Evolutionary conservation across 345 rosid genomes (phyloP).

Genomic region (Bruguiera gymnorhiza): DNA sequence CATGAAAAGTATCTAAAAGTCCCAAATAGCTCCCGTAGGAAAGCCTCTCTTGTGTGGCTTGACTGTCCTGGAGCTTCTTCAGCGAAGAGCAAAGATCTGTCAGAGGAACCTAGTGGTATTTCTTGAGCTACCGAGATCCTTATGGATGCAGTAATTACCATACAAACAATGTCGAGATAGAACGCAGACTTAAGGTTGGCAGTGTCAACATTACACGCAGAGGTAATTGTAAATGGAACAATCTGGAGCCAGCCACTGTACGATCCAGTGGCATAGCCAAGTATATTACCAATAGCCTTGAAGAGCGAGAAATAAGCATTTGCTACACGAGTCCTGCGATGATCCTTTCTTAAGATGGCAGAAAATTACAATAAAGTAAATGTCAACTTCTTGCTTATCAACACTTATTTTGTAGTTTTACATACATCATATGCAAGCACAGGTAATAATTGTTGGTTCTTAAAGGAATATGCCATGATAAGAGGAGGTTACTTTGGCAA

Average conservation of each 20-base stretch:
- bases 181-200: conserved; percentile 97
- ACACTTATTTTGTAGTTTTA: conserved; percentile 1
- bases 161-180: conserved; percentile 64
- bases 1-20: conserved; percentile 75
- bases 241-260: conserved; percentile 86
- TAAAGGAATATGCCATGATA: neutral
- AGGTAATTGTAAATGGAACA: conserved; percentile 67
- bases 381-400: conserved; percentile 9
- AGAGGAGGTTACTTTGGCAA: too few relatives aligned
- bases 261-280: conserved; percentile 92
- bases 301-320: conserved; percentile 89
- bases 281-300: conserved; percentile 90
- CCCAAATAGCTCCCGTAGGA: conserved; percentile 80
- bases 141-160: conserved; percentile 55
- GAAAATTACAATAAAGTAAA: conserved; percentile 18
- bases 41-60: conserved; percentile 65
- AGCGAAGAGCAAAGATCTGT: conserved; percentile 24
- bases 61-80: conserved; percentile 50
- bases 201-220: conserved; percentile 72
- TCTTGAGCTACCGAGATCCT: conserved; percentile 73
- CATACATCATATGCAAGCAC: neutral
- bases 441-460: neutral
- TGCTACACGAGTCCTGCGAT: conserved; percentile 86
- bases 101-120: conserved; percentile 44
- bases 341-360: conserved; percentile 70